Conservation (phyloP, 192 early-diverging fungal genomes). For the Podila epigama region DNA sequence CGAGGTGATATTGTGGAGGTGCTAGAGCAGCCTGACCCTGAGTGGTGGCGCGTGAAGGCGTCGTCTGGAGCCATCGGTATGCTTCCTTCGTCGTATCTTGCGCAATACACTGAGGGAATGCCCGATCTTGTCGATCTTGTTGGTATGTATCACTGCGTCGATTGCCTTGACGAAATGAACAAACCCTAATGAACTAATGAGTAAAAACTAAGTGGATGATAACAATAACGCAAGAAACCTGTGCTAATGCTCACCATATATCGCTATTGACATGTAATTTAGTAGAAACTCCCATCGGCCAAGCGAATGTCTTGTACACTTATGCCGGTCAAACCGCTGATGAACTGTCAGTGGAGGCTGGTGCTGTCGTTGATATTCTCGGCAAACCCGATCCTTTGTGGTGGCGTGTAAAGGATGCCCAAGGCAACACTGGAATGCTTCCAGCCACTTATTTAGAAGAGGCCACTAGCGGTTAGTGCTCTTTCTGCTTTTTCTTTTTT, state of each 20-base stretch:
- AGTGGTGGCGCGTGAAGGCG: conserved; percentile 56
- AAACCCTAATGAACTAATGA: too few species aligned
- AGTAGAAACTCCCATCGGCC: conserved; percentile 12
- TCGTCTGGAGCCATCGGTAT: conserved; percentile 46
- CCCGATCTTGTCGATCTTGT: conserved; percentile 12
- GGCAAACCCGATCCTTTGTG: conserved; percentile 50
- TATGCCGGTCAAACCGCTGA: conserved; percentile 48
- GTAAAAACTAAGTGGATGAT: too few species aligned
- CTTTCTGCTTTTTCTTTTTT: conserved; percentile 17
- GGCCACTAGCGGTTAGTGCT: conserved; percentile 50
- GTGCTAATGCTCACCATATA: too few species aligned
- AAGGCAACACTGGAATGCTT: conserved; percentile 49
- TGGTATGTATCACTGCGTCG: not conserved
- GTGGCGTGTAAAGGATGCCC: conserved; percentile 47
- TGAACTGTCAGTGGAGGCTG: conserved; percentile 69
- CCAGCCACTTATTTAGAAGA: conserved; percentile 56
- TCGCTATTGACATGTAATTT: not conserved
- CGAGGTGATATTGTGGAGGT: conserved; percentile 69
- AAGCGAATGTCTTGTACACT: conserved; percentile 24
- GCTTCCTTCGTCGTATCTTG: conserved; percentile 59
- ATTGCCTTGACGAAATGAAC: not conserved
- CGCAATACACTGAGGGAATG: conserved; percentile 42
- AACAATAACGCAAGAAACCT: too few species aligned
- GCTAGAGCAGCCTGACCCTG: conserved; percentile 53
- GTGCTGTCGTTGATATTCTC: conserved; percentile 64